Percentiles rank a stretch among this genome's conserved stretches.
These are phyloP conservation scores for Aspergillus fischeri DNA, from an alignment of 2,329 filamentous ascomycete genomes.

Conservation along the genomic window DNA sequence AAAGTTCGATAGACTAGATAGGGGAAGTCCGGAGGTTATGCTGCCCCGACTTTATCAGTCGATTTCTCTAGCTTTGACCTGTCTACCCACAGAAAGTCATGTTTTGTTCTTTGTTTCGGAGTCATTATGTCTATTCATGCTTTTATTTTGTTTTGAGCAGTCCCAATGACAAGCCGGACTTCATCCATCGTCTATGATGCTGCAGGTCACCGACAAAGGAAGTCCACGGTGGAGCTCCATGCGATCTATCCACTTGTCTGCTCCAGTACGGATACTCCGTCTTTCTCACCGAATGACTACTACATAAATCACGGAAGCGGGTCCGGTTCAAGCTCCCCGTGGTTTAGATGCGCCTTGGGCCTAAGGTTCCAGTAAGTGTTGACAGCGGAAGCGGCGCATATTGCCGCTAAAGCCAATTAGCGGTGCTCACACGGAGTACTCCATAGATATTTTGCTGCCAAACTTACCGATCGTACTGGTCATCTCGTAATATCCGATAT, in stretches of 20 bases:
- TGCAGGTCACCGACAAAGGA: not conserved
- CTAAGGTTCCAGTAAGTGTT: conserved; percentile 2
- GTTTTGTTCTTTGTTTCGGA: no score
- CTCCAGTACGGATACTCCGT: no score
- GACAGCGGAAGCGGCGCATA: conserved; percentile 14
- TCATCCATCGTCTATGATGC: not conserved
- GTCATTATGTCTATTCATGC: no score
- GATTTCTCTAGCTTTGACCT: not conserved
- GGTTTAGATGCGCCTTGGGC: not conserved
- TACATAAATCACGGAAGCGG: not conserved
- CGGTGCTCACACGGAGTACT: not conserved
- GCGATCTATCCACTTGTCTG: not conserved
- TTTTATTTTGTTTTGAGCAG: no score
- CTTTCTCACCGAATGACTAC: not conserved
- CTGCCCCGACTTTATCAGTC: not conserved
- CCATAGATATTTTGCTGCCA: not conserved
- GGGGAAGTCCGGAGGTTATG: not conserved
- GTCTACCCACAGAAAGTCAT: no score
- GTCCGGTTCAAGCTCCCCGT: conserved; percentile 2
- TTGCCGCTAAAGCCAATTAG: conserved; percentile 10
- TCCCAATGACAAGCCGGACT: not conserved
- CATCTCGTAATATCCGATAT: conserved; percentile 21
- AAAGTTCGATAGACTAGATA: not conserved
- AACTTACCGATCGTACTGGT: conserved; percentile 16
- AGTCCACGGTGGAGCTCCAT: not conserved